Evolutionary conservation across 2,329 filamentous ascomycete species (phyloP).

Genomic region (Xylariaceae sp.): DNA sequence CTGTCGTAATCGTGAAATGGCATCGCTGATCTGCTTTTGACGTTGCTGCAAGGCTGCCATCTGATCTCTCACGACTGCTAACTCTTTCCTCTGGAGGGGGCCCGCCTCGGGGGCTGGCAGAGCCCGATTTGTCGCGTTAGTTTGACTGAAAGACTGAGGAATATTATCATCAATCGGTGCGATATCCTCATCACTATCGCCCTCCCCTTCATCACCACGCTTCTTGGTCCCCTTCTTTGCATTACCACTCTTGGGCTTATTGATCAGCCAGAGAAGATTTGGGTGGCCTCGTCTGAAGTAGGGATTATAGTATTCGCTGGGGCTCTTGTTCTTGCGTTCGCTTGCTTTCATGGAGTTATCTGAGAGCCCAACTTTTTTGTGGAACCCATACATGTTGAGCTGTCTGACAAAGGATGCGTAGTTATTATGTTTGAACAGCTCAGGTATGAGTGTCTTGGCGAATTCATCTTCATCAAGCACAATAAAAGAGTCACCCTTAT

Average conservation of each 20-base stretch:
- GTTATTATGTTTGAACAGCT: slow-evolving; percentile 99
- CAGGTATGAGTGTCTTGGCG: slow-evolving; percentile 93
- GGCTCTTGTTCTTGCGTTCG: slow-evolving; percentile 96
- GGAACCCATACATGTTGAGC: slow-evolving; percentile 97
- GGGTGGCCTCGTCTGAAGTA: slow-evolving; percentile 94
- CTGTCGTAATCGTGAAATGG: slow-evolving; percentile 79
- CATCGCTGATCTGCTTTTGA: slow-evolving; percentile 83
- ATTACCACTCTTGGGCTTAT: slow-evolving; percentile 83
- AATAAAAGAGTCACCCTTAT: slow-evolving; percentile 94
- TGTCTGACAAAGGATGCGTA: slow-evolving; percentile 97
- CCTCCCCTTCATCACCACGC: slow-evolving; percentile 67
- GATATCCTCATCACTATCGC: slow-evolving; percentile 74
- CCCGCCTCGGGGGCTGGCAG: slow-evolving; percentile 54
- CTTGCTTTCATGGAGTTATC: slow-evolving; percentile 98
- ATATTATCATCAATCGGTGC: slow-evolving; percentile 48
- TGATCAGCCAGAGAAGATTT: slow-evolving; percentile 93
- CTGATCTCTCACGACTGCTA: slow-evolving; percentile 79
- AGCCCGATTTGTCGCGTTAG: slow-evolving; percentile 43
- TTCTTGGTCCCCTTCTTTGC: slow-evolving; percentile 65
- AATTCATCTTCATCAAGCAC: slow-evolving; percentile 98
- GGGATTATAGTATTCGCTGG: slow-evolving; percentile 96
- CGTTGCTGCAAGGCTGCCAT: slow-evolving; percentile 83
- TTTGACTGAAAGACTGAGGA: slow-evolving; percentile 49
- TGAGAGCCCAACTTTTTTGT: slow-evolving; percentile 91
- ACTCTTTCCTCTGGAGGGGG: slow-evolving; percentile 71